Base-by-base conservation (phyloP, 73 alveolate species). In the Diophrys sp. region DNA sequence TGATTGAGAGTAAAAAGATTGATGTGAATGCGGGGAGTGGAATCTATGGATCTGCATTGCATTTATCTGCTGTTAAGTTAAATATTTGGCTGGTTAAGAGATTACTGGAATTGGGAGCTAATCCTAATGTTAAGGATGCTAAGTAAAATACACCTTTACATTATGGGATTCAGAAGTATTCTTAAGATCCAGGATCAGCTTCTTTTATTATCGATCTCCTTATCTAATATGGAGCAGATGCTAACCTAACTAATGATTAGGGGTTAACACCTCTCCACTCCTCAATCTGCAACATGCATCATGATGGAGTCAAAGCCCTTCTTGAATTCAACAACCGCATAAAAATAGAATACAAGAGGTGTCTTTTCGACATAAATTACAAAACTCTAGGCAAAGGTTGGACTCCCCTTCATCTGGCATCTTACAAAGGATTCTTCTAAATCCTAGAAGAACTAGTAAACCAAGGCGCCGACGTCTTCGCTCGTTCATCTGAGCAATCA, bases 71-170 rank as follows among this genome's bases (percentile, higher is more conserved):
- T 1, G 66, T 55, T 24, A 77, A 77, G 54, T 27, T 33, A 26
- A 74, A 77, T 14, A 28, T 77, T 18, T 77, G 86, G 86, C 83
- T 77, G 5, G 86, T 77, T 18, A 29, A 77, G 26, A n/a, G 2
- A 26, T 2, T 77, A 8, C 1, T 69, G n/a, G 53, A 66, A 31
- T 1, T 8, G 14, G 86, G 86, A 55, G 80, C 66, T 2, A 76
- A 77, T 32, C 82, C 70, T 2, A 68, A 77, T 34, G 18, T 31
- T 1, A 25, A 2, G 26, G 86, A 77, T 71, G 79, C 27, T 11
- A 81, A 77, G 29, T 81, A 81, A 71, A 77, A 77, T 29, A 77
- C 86, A 2, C 81, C 86, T 5, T 53, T 77, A 14, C 86, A 77
- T 53, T 55, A 54, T n/a, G 54, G 29, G 23, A 77, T 77, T 81